A percentile compares a stretch with the other conserved stretches of the same genome.
phyloP scores from a whole-genome alignment of 257 asterid species.

The Solanum appendiculatum region DNA sequence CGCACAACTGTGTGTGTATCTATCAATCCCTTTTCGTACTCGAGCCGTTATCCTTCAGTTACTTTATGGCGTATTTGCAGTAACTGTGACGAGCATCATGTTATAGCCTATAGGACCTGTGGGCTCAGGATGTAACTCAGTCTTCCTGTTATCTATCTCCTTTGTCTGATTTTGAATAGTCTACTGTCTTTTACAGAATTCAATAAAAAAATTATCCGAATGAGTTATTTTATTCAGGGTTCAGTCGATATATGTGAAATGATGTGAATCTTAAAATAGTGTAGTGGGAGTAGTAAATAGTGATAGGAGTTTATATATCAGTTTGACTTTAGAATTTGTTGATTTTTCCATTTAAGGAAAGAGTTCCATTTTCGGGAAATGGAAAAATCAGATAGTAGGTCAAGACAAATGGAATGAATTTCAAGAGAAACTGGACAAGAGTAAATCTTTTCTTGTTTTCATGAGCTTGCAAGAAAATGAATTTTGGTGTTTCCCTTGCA shows the following conservation, averaged over 20 bases:
- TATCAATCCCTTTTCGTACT: neutral
- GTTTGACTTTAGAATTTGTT: neutral
- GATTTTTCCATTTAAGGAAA: neutral
- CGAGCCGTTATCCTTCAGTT: neutral
- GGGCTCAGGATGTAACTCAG: neutral
- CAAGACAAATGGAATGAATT: neutral
- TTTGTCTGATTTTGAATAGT: neutral
- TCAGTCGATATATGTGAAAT: neutral
- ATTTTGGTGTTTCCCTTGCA: neutral
- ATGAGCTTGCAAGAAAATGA: neutral
- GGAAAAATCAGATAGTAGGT: neutral
- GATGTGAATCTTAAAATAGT: neutral
- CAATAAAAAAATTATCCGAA: neutral
- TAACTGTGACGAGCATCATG: neutral
- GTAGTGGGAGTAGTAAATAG: neutral
- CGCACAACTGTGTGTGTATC: neutral
- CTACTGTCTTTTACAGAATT: neutral
- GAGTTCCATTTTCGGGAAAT: neutral
- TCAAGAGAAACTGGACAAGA: neutral
- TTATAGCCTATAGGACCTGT: neutral
- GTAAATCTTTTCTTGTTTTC: neutral
- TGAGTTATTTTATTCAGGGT: neutral
- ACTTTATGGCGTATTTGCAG: neutral
- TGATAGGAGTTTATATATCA: neutral
- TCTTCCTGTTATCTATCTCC: neutral